Conservation (phyloP, 768 basidiomycete species). For the Lanmaoa rubissima region DNA sequence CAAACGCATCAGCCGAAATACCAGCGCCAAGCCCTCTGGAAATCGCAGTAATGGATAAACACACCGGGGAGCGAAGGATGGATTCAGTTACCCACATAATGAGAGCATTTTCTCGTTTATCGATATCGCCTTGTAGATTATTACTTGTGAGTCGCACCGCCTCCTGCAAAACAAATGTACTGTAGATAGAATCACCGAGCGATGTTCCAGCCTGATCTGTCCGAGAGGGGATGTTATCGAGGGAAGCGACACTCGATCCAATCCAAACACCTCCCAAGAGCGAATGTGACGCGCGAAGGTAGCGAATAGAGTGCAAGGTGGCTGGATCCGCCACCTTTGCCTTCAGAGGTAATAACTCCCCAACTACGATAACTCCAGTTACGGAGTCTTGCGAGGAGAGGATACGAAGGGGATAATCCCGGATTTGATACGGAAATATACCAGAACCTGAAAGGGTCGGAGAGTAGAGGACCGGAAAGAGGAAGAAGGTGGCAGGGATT, state of each 20-base stretch:
- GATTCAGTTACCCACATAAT: slow-evolving; percentile 56
- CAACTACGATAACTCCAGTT: slow-evolving; percentile 85
- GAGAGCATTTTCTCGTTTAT: slow-evolving; percentile 52
- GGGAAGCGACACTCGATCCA: slow-evolving; percentile 43
- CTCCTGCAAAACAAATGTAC: slow-evolving; percentile 85
- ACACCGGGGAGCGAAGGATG: slow-evolving; percentile 4
- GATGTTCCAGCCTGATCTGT: slow-evolving; percentile 52
- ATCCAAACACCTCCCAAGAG: slow-evolving; percentile 81
- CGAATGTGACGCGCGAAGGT: slow-evolving; percentile 63
- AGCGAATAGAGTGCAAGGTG: slow-evolving; percentile 50
- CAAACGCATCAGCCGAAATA: slow-evolving; percentile 73
- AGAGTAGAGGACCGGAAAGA: slow-evolving; percentile 42
- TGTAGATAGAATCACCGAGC: slow-evolving; percentile 80
- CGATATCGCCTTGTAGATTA: slow-evolving; percentile 37
- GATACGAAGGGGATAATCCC: slow-evolving; percentile 56
- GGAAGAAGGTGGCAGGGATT: slow-evolving; percentile 36
- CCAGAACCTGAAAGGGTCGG: slow-evolving; percentile 60
- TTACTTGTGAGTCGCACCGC: slow-evolving; percentile 69
- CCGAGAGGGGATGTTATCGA: slow-evolving; percentile 41
- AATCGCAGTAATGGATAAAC: slow-evolving; percentile 1
- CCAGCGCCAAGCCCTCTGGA: slow-evolving; percentile 86
- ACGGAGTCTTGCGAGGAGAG: slow-evolving; percentile 64
- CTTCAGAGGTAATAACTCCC: slow-evolving; percentile 53
- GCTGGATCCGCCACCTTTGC: slow-evolving; percentile 29
- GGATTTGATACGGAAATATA: slow-evolving; percentile 47